phyloP scores from a whole-genome alignment of 345 rosid species.

The Citrus unshiu region DNA sequence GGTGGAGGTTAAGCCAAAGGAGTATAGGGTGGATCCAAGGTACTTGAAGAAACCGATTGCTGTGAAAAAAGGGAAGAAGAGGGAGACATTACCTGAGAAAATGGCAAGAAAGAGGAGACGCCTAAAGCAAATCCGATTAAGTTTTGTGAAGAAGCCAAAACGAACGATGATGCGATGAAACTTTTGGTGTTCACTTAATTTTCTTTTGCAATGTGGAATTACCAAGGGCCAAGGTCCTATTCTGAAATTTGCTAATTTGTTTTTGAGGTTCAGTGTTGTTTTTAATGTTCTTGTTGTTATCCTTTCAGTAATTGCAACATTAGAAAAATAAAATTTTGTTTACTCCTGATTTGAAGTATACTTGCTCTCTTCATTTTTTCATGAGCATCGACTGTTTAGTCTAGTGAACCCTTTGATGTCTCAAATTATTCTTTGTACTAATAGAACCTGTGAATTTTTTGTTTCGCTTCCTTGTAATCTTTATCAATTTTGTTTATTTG shows the following conservation, averaged over 20 bases:
- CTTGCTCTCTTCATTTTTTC: neutral
- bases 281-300: neutral
- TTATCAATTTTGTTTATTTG: neutral
- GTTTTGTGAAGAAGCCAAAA: constrained; percentile 87
- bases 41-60: constrained; percentile 60
- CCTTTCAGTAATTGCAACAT: neutral
- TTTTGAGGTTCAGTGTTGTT: neutral
- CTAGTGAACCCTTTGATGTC: neutral
- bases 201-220: neutral
- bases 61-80: constrained; percentile 66
- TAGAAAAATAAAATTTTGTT: constrained; percentile 7
- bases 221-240: neutral
- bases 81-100: constrained; percentile 96
- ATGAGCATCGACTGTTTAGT: neutral
- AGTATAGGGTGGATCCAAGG: constrained; percentile 58
- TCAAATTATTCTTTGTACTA: neutral
- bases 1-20: constrained; percentile 65
- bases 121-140: constrained; percentile 73
- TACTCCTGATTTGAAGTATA: neutral
- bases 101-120: constrained; percentile 83
- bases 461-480: neutral
- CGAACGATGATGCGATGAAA: constrained; percentile 47
- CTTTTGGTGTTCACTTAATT: constrained; percentile 5
- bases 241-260: neutral
- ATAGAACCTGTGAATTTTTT: neutral